A percentile compares a stretch with the other conserved stretches of the same genome.
phyloP scores from a whole-genome alignment of 2,329 filamentous ascomycete species.

The Penicillium sp. region DNA sequence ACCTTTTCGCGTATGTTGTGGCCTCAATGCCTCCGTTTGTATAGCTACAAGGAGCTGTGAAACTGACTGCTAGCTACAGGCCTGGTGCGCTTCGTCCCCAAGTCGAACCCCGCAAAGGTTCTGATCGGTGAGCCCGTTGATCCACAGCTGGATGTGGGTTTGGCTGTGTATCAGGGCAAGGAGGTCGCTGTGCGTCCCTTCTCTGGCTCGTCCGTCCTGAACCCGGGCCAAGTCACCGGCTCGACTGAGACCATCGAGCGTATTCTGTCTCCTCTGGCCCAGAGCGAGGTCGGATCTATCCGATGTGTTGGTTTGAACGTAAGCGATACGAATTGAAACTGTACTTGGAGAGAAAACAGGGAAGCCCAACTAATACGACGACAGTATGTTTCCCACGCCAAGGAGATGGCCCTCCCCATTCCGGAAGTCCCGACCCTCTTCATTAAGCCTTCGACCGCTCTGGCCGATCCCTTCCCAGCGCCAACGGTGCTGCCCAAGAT shows the following conservation, averaged over 20 bases:
- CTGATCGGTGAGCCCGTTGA: slow-evolving; percentile 64
- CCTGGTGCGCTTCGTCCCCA: slow-evolving; percentile 65
- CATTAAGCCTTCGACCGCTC: slow-evolving; percentile 62
- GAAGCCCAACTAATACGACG: slow-evolving; percentile 2
- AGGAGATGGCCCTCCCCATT: slow-evolving; percentile 59
- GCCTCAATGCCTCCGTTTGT: not conserved
- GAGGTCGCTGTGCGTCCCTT: slow-evolving; percentile 64
- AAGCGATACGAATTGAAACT: slow-evolving; percentile 19
- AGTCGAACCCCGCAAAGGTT: slow-evolving; percentile 55
- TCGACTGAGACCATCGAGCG: slow-evolving; percentile 42
- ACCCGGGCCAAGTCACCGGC: slow-evolving; percentile 59
- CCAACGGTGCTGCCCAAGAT: slow-evolving; percentile 61
- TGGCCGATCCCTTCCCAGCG: slow-evolving; percentile 61
- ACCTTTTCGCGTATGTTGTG: slow-evolving; percentile 44
- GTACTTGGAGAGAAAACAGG: not conserved
- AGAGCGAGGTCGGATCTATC: slow-evolving; percentile 61
- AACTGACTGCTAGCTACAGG: slow-evolving; percentile 47
- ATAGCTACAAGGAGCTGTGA: not conserved
- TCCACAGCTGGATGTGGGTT: slow-evolving; percentile 61
- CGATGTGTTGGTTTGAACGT: slow-evolving; percentile 66
- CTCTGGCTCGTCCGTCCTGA: slow-evolving; percentile 64
- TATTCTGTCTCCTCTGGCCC: slow-evolving; percentile 59
- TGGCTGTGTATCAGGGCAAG: slow-evolving; percentile 61
- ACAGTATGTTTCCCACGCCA: slow-evolving; percentile 58
- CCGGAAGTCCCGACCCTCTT: slow-evolving; percentile 64